Conservation (phyloP, 2,329 filamentous ascomycete species). For the Neophaeococcomyces mojaviensis region DNA sequence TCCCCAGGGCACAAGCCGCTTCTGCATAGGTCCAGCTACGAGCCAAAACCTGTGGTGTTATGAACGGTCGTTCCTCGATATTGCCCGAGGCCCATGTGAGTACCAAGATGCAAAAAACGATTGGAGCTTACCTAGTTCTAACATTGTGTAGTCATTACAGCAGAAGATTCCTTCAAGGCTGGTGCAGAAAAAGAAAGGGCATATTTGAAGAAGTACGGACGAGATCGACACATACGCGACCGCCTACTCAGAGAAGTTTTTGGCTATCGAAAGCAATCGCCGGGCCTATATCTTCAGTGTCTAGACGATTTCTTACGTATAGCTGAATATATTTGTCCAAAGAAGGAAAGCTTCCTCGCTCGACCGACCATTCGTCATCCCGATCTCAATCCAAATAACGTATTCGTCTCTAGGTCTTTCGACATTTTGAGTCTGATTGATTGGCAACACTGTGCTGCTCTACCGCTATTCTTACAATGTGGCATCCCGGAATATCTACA, state of each 20-base stretch:
- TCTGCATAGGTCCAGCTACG: constrained; percentile 7
- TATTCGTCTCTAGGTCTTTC: constrained; percentile 25
- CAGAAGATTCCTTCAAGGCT: background rate
- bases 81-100: no score
- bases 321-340: constrained; percentile 1
- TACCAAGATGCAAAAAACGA: no score
- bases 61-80: no score
- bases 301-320: constrained; percentile 1
- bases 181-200: constrained; percentile 3
- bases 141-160: background rate
- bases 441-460: constrained; percentile 33
- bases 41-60: no score
- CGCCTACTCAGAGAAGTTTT: background rate
- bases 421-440: constrained; percentile 34
- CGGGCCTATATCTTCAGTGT: background rate
- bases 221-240: constrained; percentile 6
- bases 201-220: constrained; percentile 6
- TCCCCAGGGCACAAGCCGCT: background rate
- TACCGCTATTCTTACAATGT: constrained; percentile 32
- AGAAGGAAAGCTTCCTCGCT: background rate
- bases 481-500: constrained; percentile 34
- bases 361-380: constrained; percentile 23
- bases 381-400: constrained; percentile 26
- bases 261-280: background rate
- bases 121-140: background rate